Evolutionary conservation across 2,329 filamentous ascomycete genomes (phyloP).

Genomic region (Botrytis pseudocinerea): DNA sequence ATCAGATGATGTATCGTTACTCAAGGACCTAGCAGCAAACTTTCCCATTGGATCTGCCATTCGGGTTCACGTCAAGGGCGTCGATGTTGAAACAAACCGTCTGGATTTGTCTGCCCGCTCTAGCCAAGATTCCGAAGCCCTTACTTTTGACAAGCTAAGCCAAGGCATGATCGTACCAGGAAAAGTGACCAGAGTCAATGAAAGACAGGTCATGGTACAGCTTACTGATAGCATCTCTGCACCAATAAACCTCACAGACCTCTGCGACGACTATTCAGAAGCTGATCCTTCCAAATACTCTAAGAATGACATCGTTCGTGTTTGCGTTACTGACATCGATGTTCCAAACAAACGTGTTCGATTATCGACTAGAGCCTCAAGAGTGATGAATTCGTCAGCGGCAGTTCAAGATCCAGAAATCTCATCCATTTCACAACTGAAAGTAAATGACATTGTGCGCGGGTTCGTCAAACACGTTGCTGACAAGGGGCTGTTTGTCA

Average conservation of each 20-base stretch:
- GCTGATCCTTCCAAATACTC: conserved; percentile 73
- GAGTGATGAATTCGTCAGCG: conserved; percentile 82
- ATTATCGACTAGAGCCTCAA: conserved; percentile 82
- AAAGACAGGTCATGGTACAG: conserved; percentile 81
- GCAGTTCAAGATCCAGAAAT: conserved; percentile 81
- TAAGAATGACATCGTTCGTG: conserved; percentile 84
- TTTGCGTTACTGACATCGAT: conserved; percentile 82
- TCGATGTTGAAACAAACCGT: conserved; percentile 71
- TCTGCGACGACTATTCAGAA: conserved; percentile 82
- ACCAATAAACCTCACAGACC: conserved; percentile 77
- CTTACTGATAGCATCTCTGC: conserved; percentile 79
- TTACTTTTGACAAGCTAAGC: conserved; percentile 71
- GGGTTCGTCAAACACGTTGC: conserved; percentile 91
- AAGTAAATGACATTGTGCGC: conserved; percentile 75
- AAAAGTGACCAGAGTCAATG: conserved; percentile 80
- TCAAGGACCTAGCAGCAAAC: conserved; percentile 73
- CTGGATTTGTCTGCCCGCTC: conserved; percentile 81
- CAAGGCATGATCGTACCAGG: conserved; percentile 80
- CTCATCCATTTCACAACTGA: conserved; percentile 66
- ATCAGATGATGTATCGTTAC: conserved; percentile 78
- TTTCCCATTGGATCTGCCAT: conserved; percentile 91
- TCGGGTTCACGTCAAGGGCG: conserved; percentile 72
- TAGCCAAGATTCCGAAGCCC: conserved; percentile 53
- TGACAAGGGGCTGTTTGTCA: conserved; percentile 86
- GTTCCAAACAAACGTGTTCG: conserved; percentile 78